Evolutionary conservation across 2,329 filamentous ascomycete species (phyloP).

Genomic region (Aspergillus sojae): DNA sequence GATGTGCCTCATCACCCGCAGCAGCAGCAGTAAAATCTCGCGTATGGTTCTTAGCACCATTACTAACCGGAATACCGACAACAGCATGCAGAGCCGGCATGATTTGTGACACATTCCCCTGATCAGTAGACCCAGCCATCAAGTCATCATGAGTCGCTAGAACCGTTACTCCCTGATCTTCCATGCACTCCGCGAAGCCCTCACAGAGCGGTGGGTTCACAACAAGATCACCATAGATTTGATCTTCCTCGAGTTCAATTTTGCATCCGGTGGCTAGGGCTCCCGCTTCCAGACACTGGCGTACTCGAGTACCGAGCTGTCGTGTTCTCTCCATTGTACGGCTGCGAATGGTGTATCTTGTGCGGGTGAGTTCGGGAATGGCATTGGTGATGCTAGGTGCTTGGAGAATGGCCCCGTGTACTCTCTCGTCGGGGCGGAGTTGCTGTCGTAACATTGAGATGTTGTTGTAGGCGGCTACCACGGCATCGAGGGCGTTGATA

Average conservation of each 20-base stretch:
- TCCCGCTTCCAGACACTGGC: not conserved
- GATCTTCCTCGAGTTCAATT: not conserved
- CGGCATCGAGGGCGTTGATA: constrained; percentile 59
- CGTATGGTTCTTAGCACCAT: not conserved
- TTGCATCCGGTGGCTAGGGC: constrained; percentile 2
- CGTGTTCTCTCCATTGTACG: not conserved
- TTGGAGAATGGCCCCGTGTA: constrained; percentile 53
- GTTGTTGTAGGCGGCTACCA: constrained; percentile 45
- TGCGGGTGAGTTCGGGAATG: constrained; percentile 1
- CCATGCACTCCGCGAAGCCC: not conserved
- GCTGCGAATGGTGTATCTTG: not conserved
- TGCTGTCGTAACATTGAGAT: constrained; percentile 58
- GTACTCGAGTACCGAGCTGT: not conserved
- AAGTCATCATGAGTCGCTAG: not conserved
- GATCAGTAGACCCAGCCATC: not conserved
- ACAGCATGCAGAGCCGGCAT: not conserved
- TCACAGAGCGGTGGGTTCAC: constrained; percentile 1
- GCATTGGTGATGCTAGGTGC: constrained; percentile 51
- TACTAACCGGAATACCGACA: not conserved
- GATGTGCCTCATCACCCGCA: not conserved
- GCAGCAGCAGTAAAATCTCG: not conserved
- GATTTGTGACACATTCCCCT: not conserved
- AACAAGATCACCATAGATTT: not conserved
- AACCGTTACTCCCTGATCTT: not conserved
- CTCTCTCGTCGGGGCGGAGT: constrained; percentile 51